Base-by-base conservation (phyloP, 2,329 filamentous ascomycete species). In the Clarireedia sp. region DNA sequence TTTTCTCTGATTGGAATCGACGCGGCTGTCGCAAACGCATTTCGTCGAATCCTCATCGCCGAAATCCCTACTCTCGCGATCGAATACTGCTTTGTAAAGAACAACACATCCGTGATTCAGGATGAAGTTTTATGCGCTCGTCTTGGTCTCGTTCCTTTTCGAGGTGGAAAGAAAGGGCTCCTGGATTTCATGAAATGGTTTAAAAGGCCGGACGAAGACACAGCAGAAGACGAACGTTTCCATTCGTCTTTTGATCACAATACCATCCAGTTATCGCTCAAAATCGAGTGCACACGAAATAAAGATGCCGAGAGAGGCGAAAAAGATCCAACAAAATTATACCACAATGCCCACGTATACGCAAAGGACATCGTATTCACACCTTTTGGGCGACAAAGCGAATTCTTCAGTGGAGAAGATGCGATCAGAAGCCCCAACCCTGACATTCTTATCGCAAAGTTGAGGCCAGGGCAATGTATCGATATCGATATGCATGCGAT, bases 41-140 rank as follows among this genome's bases (percentile, higher is more conserved):
- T 97, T 77, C 90, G 94, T 59, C 90, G 94, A 66, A 97, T 97
- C 66, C 80, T 97, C 66, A 87, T 99, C 71, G 82, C 92, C 63
- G 95, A 99, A 75, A 88, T 99, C 52, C 90, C 92, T 17, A 94
- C 90, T 2, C 80, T 99, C 46, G 94, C 95, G 63, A 91, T 99
- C 67, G 94, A 99, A 77, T 86, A 84, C 60, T 89, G 95, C 69
- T 99, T 87, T 74, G 85, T 97, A 61, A 82, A 89, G 70, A 95
- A 96, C 77, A 99, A 99, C 77, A 97, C 92, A 50, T 96, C 90
- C 5, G 90, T 99, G 37, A 94, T 99, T 67, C 92, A 97, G 71
- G 94, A 99, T 69, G 94, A 99, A 75, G 92, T 99, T 4, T 84
- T 99, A 51, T 86, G 91, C 16, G 89, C 94, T 70, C 82, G 94